These are phyloP conservation scores for Scedosporium apiospermum DNA, from an alignment of 2,329 filamentous ascomycete species.

Conservation along the genomic window DNA sequence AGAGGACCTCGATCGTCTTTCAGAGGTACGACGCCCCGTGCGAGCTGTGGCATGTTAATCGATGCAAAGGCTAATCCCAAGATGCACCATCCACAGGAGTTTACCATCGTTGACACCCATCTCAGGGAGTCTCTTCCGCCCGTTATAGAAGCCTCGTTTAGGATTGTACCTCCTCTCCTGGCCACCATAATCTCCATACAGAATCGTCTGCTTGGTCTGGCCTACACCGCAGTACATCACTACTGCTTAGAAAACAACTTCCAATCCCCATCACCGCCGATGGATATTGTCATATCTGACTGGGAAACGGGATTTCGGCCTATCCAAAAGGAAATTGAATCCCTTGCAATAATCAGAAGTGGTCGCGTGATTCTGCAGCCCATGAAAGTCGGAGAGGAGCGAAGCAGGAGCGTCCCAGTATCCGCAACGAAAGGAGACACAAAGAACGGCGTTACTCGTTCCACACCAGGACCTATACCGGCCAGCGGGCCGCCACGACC, in stretches of 20 bases:
- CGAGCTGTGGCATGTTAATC: background rate
- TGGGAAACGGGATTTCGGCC: slow-evolving; percentile 58
- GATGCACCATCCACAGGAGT: slow-evolving; percentile 42
- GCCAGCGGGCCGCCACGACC: background rate
- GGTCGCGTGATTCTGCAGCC: slow-evolving; percentile 55
- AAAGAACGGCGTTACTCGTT: background rate
- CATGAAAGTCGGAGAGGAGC: background rate
- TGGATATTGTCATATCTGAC: slow-evolving; percentile 57
- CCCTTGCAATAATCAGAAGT: slow-evolving; percentile 51
- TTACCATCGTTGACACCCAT: slow-evolving; percentile 65
- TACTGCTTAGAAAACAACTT: slow-evolving; percentile 62
- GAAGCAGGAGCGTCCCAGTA: slow-evolving; percentile 7
- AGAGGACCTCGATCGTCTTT: slow-evolving; percentile 54
- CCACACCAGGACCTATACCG: background rate
- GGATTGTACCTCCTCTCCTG: slow-evolving; percentile 63
- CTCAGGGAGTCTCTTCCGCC: slow-evolving; percentile 62
- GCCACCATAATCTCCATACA: slow-evolving; percentile 65
- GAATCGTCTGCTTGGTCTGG: slow-evolving; percentile 65
- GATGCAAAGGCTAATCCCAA: background rate
- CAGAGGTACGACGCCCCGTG: slow-evolving; percentile 40
- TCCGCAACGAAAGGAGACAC: background rate
- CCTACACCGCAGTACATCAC: slow-evolving; percentile 67
- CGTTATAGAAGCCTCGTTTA: slow-evolving; percentile 61
- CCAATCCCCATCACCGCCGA: slow-evolving; percentile 61
- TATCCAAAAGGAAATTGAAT: slow-evolving; percentile 57